A percentile compares a stretch with the other conserved stretches of the same genome.
Conservation (phyloP, 2,329 filamentous ascomycete genomes). For the Coniochaeta sp. region DNA sequence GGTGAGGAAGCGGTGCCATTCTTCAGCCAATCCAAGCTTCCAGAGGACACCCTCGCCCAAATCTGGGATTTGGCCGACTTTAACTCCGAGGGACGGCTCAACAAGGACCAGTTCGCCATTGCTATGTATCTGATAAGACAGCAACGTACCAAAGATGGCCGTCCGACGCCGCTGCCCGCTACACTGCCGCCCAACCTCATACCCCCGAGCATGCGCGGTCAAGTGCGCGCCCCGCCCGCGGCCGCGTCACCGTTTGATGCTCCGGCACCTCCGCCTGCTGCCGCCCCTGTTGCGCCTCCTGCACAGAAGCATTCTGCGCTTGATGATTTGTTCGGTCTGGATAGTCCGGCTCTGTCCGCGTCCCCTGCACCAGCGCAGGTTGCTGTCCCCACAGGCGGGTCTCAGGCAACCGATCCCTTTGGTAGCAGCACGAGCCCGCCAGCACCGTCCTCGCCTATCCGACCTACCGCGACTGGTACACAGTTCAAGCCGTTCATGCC, state of each 20-base stretch:
- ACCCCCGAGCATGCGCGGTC: slow-evolving; percentile 75
- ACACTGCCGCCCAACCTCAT: slow-evolving; percentile 75
- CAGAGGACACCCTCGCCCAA: slow-evolving; percentile 82
- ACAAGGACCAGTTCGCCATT: slow-evolving; percentile 87
- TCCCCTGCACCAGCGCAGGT: slow-evolving; percentile 52
- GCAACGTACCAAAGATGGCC: slow-evolving; percentile 67
- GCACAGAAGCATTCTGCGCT: slow-evolving; percentile 58
- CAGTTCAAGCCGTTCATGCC: slow-evolving; percentile 88
- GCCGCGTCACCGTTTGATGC: slow-evolving; percentile 49
- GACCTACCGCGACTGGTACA: slow-evolving; percentile 36
- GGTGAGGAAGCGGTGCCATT: slow-evolving; percentile 93
- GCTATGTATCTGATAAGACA: slow-evolving; percentile 96
- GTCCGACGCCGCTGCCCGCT: slow-evolving; percentile 56
- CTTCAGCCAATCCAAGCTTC: slow-evolving; percentile 83
- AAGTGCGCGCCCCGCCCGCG: slow-evolving; percentile 39
- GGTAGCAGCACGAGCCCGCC: slow-evolving; percentile 38
- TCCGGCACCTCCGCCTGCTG: slow-evolving; percentile 28
- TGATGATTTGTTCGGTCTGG: slow-evolving; percentile 90
- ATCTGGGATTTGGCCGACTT: slow-evolving; percentile 98
- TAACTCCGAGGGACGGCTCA: slow-evolving; percentile 79
- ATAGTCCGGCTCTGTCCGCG: slow-evolving; percentile 51
- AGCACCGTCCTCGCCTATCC: slow-evolving; percentile 47
- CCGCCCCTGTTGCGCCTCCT: slow-evolving; percentile 21
- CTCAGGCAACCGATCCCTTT: slow-evolving; percentile 59
- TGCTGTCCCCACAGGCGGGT: slow-evolving; percentile 67